Conservation (phyloP, 768 basidiomycete species). For the Clitopilus passeckerianus region DNA sequence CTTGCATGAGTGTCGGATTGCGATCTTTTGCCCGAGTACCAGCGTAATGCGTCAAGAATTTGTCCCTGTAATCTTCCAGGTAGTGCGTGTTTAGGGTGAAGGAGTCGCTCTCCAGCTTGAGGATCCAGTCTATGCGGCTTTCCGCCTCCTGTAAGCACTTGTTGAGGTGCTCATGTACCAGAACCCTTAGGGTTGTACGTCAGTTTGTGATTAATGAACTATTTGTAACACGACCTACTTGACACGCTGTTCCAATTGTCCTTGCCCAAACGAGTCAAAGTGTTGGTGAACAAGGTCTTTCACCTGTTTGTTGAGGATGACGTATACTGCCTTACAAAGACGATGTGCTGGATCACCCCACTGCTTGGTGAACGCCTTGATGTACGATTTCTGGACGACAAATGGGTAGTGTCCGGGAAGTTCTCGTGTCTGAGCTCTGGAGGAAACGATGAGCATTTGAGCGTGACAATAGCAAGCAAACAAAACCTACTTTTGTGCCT, state of each 20-base stretch:
- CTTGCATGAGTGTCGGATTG: constrained; percentile 16
- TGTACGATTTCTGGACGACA: constrained; percentile 48
- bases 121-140: constrained; percentile 38
- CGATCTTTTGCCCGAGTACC: constrained; percentile 28
- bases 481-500: constrained; percentile 42
- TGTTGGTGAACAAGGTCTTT: constrained; percentile 38
- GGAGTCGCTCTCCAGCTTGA: constrained; percentile 38
- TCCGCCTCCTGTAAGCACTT: constrained; percentile 32
- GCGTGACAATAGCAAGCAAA: too few relatives aligned
- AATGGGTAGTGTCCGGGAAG: constrained; percentile 66
- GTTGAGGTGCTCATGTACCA: constrained; percentile 48
- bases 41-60: constrained; percentile 48
- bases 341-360: constrained; percentile 46
- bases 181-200: constrained; percentile 26
- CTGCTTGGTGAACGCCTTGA: constrained; percentile 33
- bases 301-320: constrained; percentile 32
- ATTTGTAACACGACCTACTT: constrained; percentile 13
- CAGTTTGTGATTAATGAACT: background rate
- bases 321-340: constrained; percentile 37
- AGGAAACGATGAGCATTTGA: too few relatives aligned
- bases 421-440: constrained; percentile 66
- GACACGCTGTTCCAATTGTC: constrained; percentile 45
- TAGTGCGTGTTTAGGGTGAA: constrained; percentile 47
- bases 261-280: constrained; percentile 50
- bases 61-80: constrained; percentile 35